phyloP scores from a whole-genome alignment of 1,139 yeast species.

The Meyerozyma elateridarum region DNA sequence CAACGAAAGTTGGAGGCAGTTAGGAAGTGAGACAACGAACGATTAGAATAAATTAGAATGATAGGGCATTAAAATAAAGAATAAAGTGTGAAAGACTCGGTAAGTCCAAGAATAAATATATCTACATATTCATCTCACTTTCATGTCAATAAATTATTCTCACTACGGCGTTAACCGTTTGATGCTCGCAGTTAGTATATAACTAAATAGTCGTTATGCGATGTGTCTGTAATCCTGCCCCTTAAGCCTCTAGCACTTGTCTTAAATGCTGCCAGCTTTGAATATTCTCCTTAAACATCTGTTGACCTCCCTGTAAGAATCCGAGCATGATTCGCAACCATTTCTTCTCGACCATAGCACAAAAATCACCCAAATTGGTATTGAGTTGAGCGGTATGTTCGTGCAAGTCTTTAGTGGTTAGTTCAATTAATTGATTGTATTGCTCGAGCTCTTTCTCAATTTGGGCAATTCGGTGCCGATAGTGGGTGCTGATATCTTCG shows the following conservation, averaged over 20 bases:
- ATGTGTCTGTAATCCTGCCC: too few species aligned
- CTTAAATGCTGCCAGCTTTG: slow-evolving; percentile 34
- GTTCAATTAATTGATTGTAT: slow-evolving; percentile 37
- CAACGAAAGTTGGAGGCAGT: too few species aligned
- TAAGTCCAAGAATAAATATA: too few species aligned
- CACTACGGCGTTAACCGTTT: too few species aligned
- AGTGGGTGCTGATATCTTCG: slow-evolving; percentile 5
- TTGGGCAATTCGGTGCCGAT: slow-evolving; percentile 26
- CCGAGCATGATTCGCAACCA: slow-evolving; percentile 38
- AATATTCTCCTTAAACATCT: slow-evolving; percentile 34
- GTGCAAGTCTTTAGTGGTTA: slow-evolving; percentile 34
- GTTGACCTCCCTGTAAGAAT: slow-evolving; percentile 35
- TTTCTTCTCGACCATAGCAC: slow-evolving; percentile 32
- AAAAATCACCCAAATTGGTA: slow-evolving; percentile 29
- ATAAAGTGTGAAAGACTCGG: too few species aligned
- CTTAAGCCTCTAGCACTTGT: not conserved
- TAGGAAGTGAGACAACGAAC: slow-evolving; percentile 1
- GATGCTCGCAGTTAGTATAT: too few species aligned
- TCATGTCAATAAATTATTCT: not conserved
- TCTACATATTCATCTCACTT: not conserved
- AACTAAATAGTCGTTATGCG: too few species aligned
- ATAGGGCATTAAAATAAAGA: too few species aligned
- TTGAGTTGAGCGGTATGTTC: slow-evolving; percentile 30
- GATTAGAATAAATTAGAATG: too few species aligned
- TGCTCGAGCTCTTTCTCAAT: slow-evolving; percentile 40